These are phyloP conservation scores for Tuber microsphaerosporum DNA, from an alignment of 495 filamentous ascomycete genomes.

Conservation along the genomic window DNA sequence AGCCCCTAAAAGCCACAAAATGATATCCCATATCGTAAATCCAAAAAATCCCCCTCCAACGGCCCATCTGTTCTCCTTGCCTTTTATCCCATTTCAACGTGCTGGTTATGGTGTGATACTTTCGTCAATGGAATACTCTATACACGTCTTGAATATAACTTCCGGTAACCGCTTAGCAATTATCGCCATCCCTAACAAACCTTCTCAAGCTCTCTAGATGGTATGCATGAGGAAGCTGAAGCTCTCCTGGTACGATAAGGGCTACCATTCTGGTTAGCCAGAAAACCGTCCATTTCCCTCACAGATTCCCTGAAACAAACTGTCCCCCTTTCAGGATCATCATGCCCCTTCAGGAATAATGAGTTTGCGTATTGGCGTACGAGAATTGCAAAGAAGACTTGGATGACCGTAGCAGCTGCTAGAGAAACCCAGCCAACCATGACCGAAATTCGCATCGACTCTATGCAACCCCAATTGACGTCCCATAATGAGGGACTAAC, in stretches of 20 bases:
- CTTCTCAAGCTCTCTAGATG: slow-evolving; percentile 1
- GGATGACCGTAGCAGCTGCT: slow-evolving; percentile 14
- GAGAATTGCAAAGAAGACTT: slow-evolving; percentile 20
- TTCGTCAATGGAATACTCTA: neutral
- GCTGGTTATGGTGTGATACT: neutral
- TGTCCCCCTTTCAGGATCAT: slow-evolving; percentile 1
- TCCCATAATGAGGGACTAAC: neutral
- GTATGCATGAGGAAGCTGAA: neutral
- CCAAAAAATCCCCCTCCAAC: neutral
- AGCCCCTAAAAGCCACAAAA: slow-evolving; percentile 1
- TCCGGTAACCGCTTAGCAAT: neutral
- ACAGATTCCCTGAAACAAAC: neutral
- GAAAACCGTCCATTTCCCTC: slow-evolving; percentile 4
- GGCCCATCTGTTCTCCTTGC: neutral
- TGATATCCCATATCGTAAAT: slow-evolving; percentile 3
- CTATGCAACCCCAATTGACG: slow-evolving; percentile 11
- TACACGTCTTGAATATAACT: neutral
- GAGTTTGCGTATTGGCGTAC: slow-evolving; percentile 25
- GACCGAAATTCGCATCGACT: slow-evolving; percentile 22
- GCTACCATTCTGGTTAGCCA: neutral
- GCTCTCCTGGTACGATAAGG: neutral
- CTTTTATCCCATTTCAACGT: neutral
- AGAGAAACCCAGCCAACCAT: slow-evolving; percentile 19
- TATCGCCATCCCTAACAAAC: neutral
- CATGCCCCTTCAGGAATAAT: slow-evolving; percentile 12